phyloP scores from a whole-genome alignment of 192 early-diverging fungal species.

The Backusella liffmaniae region DNA sequence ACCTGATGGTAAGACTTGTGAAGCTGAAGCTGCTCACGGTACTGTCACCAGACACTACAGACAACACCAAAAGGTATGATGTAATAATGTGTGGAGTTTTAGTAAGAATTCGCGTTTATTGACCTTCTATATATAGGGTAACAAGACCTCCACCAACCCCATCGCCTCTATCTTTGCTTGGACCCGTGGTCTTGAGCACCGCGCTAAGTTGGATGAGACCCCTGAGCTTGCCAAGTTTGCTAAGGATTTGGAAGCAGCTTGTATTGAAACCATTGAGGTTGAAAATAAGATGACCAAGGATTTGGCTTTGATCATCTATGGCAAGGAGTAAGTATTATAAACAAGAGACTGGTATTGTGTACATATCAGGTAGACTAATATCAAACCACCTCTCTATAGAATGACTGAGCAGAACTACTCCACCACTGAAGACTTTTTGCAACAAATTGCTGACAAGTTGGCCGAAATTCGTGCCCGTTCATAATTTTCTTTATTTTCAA shows the following conservation, averaged over 20 bases:
- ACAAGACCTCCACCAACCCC: slow-evolving; percentile 94
- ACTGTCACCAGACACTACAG: slow-evolving; percentile 94
- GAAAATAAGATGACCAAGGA: slow-evolving; percentile 97
- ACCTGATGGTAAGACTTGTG: slow-evolving; percentile 87
- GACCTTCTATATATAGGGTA: slow-evolving; percentile 46
- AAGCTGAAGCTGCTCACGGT: slow-evolving; percentile 97
- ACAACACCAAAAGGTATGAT: slow-evolving; percentile 82
- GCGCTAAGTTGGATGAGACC: slow-evolving; percentile 91
- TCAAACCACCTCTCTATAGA: slow-evolving; percentile 7
- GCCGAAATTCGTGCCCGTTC: slow-evolving; percentile 26
- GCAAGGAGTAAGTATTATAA: slow-evolving; percentile 53
- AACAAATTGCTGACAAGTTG: slow-evolving; percentile 67
- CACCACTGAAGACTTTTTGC: slow-evolving; percentile 85
- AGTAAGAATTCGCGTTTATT: not conserved
- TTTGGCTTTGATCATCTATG: slow-evolving; percentile 92
- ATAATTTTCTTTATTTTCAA: not conserved
- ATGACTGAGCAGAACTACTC: slow-evolving; percentile 83
- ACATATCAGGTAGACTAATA: not conserved
- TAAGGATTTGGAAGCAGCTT: slow-evolving; percentile 80
- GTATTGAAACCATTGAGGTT: slow-evolving; percentile 84
- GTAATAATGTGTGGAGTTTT: not conserved
- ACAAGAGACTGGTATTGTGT: not conserved
- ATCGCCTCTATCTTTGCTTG: slow-evolving; percentile 97
- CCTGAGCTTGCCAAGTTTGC: slow-evolving; percentile 71
- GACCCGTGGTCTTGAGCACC: slow-evolving; percentile 91